Evolutionary conservation across 2,329 filamentous ascomycete genomes (phyloP).

Genomic region (Didymella segeticola): DNA sequence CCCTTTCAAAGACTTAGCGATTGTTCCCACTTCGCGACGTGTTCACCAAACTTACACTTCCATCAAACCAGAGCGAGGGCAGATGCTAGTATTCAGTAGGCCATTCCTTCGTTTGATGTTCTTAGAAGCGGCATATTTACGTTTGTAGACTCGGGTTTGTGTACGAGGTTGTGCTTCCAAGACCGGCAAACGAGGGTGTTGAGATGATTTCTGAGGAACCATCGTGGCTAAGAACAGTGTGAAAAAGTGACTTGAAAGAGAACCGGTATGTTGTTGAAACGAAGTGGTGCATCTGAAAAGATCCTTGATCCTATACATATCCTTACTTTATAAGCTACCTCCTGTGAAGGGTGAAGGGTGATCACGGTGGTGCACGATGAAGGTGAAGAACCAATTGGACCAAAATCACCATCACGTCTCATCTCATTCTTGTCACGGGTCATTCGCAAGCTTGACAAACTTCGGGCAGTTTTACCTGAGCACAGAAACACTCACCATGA

Average conservation of each 20-base stretch:
- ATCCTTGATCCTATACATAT: too few species aligned
- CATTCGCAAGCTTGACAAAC: too few species aligned
- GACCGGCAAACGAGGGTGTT: not conserved
- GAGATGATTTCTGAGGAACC: not conserved
- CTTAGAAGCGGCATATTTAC: not conserved
- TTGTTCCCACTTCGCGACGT: not conserved
- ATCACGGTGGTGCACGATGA: too few species aligned
- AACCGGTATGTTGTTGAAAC: too few species aligned
- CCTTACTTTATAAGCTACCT: not conserved
- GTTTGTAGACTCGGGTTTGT: not conserved
- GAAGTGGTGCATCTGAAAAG: too few species aligned
- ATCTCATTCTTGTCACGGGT: not conserved
- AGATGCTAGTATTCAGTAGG: conserved; percentile 2
- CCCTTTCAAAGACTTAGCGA: not conserved
- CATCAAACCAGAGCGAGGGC: conserved; percentile 1
- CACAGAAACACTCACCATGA: too few species aligned
- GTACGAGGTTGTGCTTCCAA: not conserved
- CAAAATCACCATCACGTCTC: not conserved
- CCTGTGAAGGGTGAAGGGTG: not conserved
- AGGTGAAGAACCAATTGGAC: not conserved
- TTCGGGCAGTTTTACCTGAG: too few species aligned
- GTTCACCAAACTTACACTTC: not conserved
- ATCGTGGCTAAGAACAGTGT: not conserved
- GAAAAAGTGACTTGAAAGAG: not conserved
- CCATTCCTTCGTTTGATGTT: not conserved